phyloP scores from a whole-genome alignment of 305 asterid species.

The Rubia tinctorum region DNA sequence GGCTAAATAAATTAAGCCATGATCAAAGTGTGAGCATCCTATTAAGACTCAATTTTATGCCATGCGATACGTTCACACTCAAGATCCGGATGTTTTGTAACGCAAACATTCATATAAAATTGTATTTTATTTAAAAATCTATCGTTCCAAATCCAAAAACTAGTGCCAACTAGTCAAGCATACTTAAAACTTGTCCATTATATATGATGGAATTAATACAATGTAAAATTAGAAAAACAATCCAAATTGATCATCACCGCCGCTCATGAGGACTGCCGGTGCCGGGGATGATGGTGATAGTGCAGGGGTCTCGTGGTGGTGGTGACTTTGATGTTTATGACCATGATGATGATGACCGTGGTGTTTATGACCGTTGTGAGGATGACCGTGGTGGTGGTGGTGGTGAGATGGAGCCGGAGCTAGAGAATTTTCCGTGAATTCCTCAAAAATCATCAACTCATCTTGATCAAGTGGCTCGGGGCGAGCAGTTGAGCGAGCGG shows the following conservation, averaged over 20 bases:
- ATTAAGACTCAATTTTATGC: background rate
- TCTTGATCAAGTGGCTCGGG: background rate
- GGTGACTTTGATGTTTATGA: background rate
- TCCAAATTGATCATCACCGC: background rate
- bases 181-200: background rate
- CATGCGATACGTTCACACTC: too few relatives aligned
- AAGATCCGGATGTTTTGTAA: too few relatives aligned
- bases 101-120: too few relatives aligned
- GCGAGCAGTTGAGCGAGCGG: conserved; percentile 5
- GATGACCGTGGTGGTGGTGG: background rate
- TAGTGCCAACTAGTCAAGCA: background rate
- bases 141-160: background rate
- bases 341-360: background rate
- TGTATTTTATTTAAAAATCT: too few relatives aligned
- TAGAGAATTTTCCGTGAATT: background rate
- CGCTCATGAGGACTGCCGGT: background rate
- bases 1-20: too few relatives aligned
- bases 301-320: background rate
- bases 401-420: background rate
- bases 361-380: background rate
- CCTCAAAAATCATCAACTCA: background rate
- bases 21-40: too few relatives aligned
- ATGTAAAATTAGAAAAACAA: background rate
- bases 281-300: background rate
- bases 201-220: background rate